A percentile compares a stretch with the other conserved stretches of the same genome.
phyloP scores from a whole-genome alignment of 345 rosid genomes.

The Syzygium grande region DNA sequence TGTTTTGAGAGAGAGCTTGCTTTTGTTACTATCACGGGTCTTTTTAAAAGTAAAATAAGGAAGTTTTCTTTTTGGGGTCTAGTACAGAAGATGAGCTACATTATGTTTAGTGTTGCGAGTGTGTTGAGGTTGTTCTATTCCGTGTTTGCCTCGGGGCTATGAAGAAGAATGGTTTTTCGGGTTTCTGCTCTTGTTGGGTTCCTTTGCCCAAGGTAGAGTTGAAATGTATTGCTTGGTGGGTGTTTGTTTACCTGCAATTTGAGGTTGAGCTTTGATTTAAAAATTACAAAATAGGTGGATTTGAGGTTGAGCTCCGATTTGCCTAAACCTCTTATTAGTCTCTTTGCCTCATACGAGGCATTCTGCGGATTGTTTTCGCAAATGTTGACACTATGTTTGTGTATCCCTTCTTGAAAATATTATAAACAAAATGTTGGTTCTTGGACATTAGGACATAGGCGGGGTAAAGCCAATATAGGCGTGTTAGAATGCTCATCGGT shows the following conservation, averaged over 20 bases:
- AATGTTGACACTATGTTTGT: background rate
- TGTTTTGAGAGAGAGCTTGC: background rate
- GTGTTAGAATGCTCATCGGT: background rate
- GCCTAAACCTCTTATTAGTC: background rate
- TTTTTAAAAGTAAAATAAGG: background rate
- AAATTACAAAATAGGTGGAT: background rate
- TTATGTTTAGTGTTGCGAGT: background rate
- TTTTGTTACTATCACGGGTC: background rate
- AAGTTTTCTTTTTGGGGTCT: background rate
- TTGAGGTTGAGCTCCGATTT: no score
- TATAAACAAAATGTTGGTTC: background rate
- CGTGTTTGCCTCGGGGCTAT: background rate
- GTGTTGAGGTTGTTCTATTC: background rate
- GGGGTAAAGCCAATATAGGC: background rate
- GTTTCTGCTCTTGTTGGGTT: background rate
- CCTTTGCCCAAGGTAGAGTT: background rate
- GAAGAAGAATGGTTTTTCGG: background rate
- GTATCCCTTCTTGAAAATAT: background rate
- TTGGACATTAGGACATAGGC: background rate
- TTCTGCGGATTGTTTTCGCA: background rate
- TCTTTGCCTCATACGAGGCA: background rate
- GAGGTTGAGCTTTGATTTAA: background rate
- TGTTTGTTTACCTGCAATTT: background rate
- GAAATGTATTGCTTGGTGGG: background rate
- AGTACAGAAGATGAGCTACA: background rate